Percentiles rank a stretch among this genome's conserved stretches.
Conservation (phyloP, 2,329 filamentous ascomycete species). For the Xylariaceae sp. region DNA sequence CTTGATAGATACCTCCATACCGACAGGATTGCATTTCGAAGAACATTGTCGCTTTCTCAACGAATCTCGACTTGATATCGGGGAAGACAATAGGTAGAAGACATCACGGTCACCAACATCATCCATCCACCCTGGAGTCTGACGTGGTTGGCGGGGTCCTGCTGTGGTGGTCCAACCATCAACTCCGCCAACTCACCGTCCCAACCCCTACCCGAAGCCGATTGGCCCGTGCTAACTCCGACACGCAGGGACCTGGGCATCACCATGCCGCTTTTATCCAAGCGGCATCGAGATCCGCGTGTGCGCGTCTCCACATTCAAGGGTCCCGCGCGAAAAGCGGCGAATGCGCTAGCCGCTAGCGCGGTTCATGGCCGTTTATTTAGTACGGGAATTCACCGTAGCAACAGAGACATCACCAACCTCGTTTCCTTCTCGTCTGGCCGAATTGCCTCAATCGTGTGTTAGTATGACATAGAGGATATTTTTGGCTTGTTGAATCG, state of each 20-base stretch:
- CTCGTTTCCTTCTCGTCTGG: background rate
- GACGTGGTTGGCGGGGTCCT: slow-evolving; percentile 8
- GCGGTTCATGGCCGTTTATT: too few species aligned
- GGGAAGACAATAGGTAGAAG: too few species aligned
- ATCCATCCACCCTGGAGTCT: background rate
- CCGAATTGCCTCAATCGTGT: too few species aligned
- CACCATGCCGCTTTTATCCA: background rate
- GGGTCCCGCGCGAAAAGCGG: background rate
- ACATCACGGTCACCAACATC: too few species aligned
- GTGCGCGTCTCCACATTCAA: too few species aligned
- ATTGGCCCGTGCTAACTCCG: background rate
- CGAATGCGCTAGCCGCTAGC: background rate
- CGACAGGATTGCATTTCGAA: too few species aligned
- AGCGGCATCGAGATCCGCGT: background rate
- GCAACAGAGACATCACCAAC: background rate
- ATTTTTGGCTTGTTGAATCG: too few species aligned
- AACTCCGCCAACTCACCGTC: background rate
- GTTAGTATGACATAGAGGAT: too few species aligned
- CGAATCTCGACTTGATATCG: too few species aligned
- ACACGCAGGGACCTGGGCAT: background rate
- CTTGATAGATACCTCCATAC: background rate
- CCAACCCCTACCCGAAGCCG: background rate
- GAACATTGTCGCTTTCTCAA: too few species aligned
- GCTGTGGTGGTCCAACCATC: slow-evolving; percentile 4
- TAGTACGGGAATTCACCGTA: background rate